Conservation (phyloP, 768 basidiomycete genomes). For the Hypholoma sublateritium region DNA sequence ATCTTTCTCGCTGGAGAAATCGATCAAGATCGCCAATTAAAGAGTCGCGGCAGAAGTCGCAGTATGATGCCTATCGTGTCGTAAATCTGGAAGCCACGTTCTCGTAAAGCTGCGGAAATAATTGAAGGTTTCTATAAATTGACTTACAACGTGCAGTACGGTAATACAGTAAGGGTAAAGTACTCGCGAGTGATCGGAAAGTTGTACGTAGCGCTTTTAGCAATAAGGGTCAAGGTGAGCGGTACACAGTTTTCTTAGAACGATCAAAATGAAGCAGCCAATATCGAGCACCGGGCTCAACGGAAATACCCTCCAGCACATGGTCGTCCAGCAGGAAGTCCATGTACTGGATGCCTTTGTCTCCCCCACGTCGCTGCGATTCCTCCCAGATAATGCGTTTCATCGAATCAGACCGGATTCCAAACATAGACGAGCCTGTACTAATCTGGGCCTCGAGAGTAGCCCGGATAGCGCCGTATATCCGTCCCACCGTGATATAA, state of each 20-base stretch:
- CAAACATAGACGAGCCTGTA: neutral
- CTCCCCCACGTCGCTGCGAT: neutral
- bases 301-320: neutral
- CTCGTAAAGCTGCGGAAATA: too few relatives aligned
- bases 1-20: too few relatives aligned
- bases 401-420: neutral
- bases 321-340: neutral
- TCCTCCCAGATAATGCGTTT: slow-evolving; percentile 1
- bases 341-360: neutral
- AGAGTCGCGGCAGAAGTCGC: too few relatives aligned
- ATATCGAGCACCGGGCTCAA: neutral
- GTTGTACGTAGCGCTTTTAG: neutral
- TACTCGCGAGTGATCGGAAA: neutral
- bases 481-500: neutral
- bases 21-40: too few relatives aligned
- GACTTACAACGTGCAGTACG: too few relatives aligned
- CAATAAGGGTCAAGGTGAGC: neutral
- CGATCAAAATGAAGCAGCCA: neutral
- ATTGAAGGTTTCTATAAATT: too few relatives aligned
- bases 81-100: too few relatives aligned
- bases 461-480: neutral
- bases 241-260: neutral
- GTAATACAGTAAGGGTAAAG: too few relatives aligned
- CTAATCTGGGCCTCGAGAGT: neutral
- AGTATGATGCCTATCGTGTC: too few relatives aligned